These are phyloP conservation scores for Ganoderma sinense DNA, from an alignment of 1,284 basidiomycete species.

Conservation along the genomic window DNA sequence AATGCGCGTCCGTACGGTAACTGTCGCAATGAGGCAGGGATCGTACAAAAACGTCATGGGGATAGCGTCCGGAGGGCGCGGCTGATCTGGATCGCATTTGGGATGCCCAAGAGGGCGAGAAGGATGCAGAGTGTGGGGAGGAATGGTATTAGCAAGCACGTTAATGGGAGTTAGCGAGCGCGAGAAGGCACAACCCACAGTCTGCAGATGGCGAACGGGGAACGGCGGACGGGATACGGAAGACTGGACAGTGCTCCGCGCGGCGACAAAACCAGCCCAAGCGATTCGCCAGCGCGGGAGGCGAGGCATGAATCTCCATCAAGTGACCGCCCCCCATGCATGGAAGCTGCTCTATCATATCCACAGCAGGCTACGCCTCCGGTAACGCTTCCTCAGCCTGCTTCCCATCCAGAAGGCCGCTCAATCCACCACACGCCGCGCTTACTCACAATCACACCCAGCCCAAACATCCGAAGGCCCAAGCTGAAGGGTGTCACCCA, in stretches of 20 bases:
- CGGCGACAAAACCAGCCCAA: background rate
- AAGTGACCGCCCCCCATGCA: slow-evolving; percentile 5
- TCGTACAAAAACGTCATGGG: background rate
- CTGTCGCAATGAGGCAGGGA: background rate
- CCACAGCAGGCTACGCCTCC: background rate
- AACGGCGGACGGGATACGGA: background rate
- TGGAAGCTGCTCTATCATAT: background rate
- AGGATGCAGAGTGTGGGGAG: background rate
- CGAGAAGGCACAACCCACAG: no score
- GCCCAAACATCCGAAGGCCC: background rate
- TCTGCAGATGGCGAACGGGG: background rate
- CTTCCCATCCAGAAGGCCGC: slow-evolving; percentile 1
- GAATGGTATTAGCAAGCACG: background rate
- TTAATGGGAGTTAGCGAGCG: background rate
- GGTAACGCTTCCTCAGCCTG: background rate
- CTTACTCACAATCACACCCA: background rate
- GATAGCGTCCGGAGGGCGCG: background rate
- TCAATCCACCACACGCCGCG: background rate
- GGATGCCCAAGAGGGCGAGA: background rate
- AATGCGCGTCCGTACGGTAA: background rate
- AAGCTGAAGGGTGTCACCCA: background rate
- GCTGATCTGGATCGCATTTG: background rate
- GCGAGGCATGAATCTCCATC: background rate
- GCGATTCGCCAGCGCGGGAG: background rate
- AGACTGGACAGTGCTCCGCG: background rate